Base-by-base conservation (phyloP, 169 alveolate species). In the Plasmodium vivax region DNA sequence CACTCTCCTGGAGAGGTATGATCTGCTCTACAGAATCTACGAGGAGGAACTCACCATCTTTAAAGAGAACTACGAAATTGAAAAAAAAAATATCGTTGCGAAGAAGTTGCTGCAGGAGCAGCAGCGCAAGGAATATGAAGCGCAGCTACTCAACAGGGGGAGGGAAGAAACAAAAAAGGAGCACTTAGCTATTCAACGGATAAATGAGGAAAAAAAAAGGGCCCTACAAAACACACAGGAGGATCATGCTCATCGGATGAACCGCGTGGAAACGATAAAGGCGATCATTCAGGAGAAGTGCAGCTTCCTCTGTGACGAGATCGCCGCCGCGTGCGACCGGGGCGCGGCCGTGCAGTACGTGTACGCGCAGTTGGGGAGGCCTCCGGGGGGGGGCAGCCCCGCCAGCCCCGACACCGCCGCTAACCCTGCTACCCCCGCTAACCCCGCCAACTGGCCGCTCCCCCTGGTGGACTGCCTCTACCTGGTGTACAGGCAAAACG, bases 61-160 rank as follows among this genome's bases (percentile, higher is more conserved):
- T 88, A 88, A 77, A 80, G 94, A 88, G 62, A 88, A 88, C 73
- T 88, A 74, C 72, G 94, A 88, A 88, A 88, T 88, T 30, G 90
- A 88, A 56, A 88, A 88, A 88, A 80, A 80, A 23, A 73, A 68
- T 9, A 79, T 27, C n/a, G 62, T 74, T 27, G 94, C 81, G 36
- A 62, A 88, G 9, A 88, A 38, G 62, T 80, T 88, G 73, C 51
- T 80, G 80, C 87, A 88, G 71, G 94, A 88, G 82, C 68, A 88
- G 19, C 56, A 79, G 41, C 81, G 51, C 72, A 79, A 88, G 72
- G 56, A 88, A 19, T n/a, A 62, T 68, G 94, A 88, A 88, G 34
- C 81, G 72, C 80, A 88, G 73, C 6, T 58, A 16, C 30, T 88
- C 23, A 88, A 88, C 38, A 79, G 90, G 23, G 94, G 94, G 12